A percentile compares a stretch with the other conserved stretches of the same genome.
Conservation (phyloP, 768 basidiomycete species). For the Amanita pallidorosea region DNA sequence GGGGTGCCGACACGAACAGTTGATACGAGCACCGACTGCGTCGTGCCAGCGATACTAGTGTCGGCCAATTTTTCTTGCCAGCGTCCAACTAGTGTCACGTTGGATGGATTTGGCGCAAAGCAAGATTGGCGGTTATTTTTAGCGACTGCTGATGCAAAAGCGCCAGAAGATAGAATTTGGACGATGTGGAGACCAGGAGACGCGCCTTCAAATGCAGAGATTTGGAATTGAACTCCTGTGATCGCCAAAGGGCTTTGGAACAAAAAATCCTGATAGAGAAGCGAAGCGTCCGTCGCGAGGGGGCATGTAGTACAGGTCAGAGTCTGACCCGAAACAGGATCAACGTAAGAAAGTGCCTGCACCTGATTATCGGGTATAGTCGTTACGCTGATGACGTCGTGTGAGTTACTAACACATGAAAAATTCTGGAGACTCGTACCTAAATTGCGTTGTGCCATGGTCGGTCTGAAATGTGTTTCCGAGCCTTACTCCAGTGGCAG, state of each 20-base stretch:
- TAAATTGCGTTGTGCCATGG: constrained; percentile 83
- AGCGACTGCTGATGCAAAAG: constrained; percentile 69
- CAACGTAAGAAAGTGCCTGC: constrained; percentile 65
- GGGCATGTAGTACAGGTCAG: constrained; percentile 78
- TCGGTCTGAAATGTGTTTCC: constrained; percentile 83
- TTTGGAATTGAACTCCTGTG: constrained; percentile 82
- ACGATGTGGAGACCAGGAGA: constrained; percentile 81
- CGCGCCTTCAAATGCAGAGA: constrained; percentile 65
- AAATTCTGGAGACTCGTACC: constrained; percentile 33
- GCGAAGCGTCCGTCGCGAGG: constrained; percentile 59
- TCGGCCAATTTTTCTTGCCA: constrained; percentile 59
- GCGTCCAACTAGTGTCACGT: constrained; percentile 50
- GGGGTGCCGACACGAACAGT: constrained; percentile 54
- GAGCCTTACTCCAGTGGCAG: constrained; percentile 72
- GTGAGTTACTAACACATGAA: constrained; percentile 2
- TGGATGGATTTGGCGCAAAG: constrained; percentile 68
- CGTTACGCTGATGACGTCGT: constrained; percentile 43
- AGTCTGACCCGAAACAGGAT: constrained; percentile 66
- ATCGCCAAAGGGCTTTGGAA: constrained; percentile 55
- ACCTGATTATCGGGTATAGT: constrained; percentile 86
- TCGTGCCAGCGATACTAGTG: constrained; percentile 75
- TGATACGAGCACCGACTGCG: constrained; percentile 63
- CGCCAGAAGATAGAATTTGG: constrained; percentile 88
- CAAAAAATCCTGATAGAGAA: constrained; percentile 91
- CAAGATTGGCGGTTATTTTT: constrained; percentile 58